Evolutionary conservation across 169 alveolate species (phyloP).

Genomic region (Theileria parva): DNA sequence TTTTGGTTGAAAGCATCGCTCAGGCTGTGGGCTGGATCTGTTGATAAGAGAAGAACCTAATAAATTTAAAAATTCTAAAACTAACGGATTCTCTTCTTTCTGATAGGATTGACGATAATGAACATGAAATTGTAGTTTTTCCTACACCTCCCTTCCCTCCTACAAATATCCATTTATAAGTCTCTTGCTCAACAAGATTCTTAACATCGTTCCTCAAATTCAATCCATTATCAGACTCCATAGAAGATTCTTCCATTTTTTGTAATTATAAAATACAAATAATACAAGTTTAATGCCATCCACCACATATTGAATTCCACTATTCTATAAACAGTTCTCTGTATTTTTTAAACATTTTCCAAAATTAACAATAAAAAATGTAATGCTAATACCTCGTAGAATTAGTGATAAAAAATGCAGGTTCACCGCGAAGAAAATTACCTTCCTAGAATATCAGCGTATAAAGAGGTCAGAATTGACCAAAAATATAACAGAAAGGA

Average conservation of each 20-base stretch:
- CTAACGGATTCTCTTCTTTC: slow-evolving; percentile 90
- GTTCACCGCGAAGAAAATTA: slow-evolving; percentile 55
- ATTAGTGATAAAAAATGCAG: slow-evolving; percentile 37
- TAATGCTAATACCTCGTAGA: slow-evolving; percentile 41
- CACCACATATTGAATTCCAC: neutral
- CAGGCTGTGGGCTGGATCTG: slow-evolving; percentile 99
- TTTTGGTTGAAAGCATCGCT: slow-evolving; percentile 97
- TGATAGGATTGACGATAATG: slow-evolving; percentile 91
- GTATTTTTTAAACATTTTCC: neutral
- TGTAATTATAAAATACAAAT: neutral
- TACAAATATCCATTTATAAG: slow-evolving; percentile 97
- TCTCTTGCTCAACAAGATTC: slow-evolving; percentile 52
- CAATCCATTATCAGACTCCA: neutral
- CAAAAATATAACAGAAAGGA: slow-evolving; percentile 40
- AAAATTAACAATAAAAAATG: neutral
- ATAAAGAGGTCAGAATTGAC: slow-evolving; percentile 34
- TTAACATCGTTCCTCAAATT: slow-evolving; percentile 48
- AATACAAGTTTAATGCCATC: neutral
- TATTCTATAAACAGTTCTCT: neutral
- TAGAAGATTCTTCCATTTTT: slow-evolving; percentile 18
- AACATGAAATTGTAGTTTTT: slow-evolving; percentile 97
- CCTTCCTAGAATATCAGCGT: slow-evolving; percentile 56
- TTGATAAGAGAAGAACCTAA: slow-evolving; percentile 94
- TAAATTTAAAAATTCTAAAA: neutral
- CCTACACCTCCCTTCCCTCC: slow-evolving; percentile 99